A percentile compares a stretch with the other conserved stretches of the same genome.
These are phyloP conservation scores for Aspergillus sp. DNA, from an alignment of 2,329 filamentous ascomycete species.

Conservation along the genomic window DNA sequence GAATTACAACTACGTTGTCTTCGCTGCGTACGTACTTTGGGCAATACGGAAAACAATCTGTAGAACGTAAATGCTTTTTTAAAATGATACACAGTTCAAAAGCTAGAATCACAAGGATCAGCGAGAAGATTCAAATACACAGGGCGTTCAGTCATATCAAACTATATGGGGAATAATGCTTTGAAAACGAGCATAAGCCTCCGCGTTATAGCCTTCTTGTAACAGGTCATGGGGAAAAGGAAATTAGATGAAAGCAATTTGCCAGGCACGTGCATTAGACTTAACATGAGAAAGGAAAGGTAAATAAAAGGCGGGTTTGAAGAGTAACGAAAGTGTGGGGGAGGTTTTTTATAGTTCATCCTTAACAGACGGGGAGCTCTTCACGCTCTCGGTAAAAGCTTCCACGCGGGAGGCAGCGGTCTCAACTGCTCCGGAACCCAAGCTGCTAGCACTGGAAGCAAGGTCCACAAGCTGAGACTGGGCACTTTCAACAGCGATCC, in stretches of 20 bases:
- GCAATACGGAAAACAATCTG: too few relatives aligned
- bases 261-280: too few relatives aligned
- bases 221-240: not conserved
- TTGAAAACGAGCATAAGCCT: constrained; percentile 12
- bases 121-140: not conserved
- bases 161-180: constrained; percentile 32
- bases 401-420: constrained; percentile 27
- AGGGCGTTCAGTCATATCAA: constrained; percentile 17
- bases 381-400: not conserved
- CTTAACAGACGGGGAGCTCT: constrained; percentile 6
- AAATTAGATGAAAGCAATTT: too few relatives aligned
- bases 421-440: constrained; percentile 27
- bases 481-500: constrained; percentile 30
- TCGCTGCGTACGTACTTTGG: too few relatives aligned
- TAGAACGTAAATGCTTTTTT: too few relatives aligned
- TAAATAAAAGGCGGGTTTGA: constrained; percentile 6
- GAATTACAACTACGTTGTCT: too few relatives aligned
- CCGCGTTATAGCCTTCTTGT: constrained; percentile 1
- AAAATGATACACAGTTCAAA: not conserved
- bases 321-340: not conserved
- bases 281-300: not conserved
- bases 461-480: constrained; percentile 26
- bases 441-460: constrained; percentile 25
- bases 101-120: not conserved
- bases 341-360: constrained; percentile 17